Evolutionary conservation across 2,329 filamentous ascomycete genomes (phyloP).

Genomic region (Phyllosticta capitalensis): DNA sequence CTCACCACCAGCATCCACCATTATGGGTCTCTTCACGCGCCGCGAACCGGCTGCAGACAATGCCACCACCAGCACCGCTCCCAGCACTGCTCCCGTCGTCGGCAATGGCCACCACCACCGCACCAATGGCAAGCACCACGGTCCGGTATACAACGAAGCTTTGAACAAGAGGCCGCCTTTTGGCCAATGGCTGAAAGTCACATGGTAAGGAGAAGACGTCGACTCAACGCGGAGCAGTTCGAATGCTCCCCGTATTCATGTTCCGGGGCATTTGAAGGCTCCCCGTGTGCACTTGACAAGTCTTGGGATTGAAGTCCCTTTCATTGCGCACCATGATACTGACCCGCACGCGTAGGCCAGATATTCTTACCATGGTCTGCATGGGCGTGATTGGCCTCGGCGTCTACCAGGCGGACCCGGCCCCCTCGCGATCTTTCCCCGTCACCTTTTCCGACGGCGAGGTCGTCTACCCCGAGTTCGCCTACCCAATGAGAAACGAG

Average conservation of each 20-base stretch:
- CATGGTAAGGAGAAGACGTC: slow-evolving; percentile 34
- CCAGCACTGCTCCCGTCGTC: slow-evolving; percentile 20
- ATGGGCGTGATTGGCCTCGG: slow-evolving; percentile 60
- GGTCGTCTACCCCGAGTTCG: slow-evolving; percentile 61
- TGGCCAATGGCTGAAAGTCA: slow-evolving; percentile 60
- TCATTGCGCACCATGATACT: no score
- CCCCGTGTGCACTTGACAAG: no score
- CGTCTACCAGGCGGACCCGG: slow-evolving; percentile 57
- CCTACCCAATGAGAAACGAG: slow-evolving; percentile 56
- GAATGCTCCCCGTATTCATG: no score
- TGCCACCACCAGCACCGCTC: slow-evolving; percentile 23
- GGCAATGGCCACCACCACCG: slow-evolving; percentile 13
- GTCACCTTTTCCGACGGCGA: slow-evolving; percentile 57
- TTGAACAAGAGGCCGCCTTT: slow-evolving; percentile 43
- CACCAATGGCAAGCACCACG: not conserved
- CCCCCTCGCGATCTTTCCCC: slow-evolving; percentile 59
- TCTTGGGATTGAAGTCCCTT: no score
- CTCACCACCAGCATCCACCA: slow-evolving; percentile 1
- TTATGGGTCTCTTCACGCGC: slow-evolving; percentile 33
- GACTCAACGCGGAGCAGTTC: no score
- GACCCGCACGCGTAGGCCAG: no score
- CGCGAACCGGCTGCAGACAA: slow-evolving; percentile 26
- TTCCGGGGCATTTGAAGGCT: no score
- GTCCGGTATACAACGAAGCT: not conserved
- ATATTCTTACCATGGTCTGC: slow-evolving; percentile 56